Conservation (phyloP, 345 rosid genomes). For the Sonneratia caseolaris region DNA sequence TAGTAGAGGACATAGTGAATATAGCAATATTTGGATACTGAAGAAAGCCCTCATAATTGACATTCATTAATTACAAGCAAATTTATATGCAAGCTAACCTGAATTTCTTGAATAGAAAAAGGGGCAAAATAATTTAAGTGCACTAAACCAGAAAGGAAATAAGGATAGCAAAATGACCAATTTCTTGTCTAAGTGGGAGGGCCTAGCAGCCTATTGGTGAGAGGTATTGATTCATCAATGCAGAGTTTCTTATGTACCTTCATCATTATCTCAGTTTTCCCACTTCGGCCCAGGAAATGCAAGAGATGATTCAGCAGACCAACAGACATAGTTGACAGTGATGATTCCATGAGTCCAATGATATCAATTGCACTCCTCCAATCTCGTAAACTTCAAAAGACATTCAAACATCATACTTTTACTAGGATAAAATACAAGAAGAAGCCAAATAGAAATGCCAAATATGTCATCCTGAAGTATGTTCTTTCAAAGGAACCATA, state of each 20-base stretch:
- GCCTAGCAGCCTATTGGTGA: not conserved
- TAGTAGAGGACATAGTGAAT: conserved; percentile 1
- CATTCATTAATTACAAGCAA: not conserved
- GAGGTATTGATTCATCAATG: not conserved
- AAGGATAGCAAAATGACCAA: not conserved
- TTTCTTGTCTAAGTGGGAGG: not conserved
- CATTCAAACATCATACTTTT: conserved; percentile 5
- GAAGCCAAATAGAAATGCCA: not conserved
- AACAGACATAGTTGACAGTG: conserved; percentile 39
- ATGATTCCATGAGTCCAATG: conserved; percentile 63
- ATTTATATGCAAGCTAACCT: not conserved
- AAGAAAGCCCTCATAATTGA: not conserved
- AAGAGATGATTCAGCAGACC: conserved; percentile 74
- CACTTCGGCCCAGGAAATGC: conserved; percentile 71
- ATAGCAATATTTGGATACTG: not conserved
- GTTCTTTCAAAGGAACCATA: not conserved
- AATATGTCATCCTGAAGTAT: not conserved
- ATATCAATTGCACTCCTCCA: conserved; percentile 54
- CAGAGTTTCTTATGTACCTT: conserved; percentile 35
- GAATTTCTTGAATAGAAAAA: not conserved
- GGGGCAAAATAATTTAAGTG: not conserved
- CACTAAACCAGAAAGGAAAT: not conserved
- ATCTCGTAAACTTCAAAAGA: conserved; percentile 53
- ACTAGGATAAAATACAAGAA: not conserved
- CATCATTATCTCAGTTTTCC: conserved; percentile 71